Percentiles rank a stretch among this genome's conserved stretches.
Conservation (phyloP, 2,329 filamentous ascomycete genomes). For the Paecilomyces niveus region DNA sequence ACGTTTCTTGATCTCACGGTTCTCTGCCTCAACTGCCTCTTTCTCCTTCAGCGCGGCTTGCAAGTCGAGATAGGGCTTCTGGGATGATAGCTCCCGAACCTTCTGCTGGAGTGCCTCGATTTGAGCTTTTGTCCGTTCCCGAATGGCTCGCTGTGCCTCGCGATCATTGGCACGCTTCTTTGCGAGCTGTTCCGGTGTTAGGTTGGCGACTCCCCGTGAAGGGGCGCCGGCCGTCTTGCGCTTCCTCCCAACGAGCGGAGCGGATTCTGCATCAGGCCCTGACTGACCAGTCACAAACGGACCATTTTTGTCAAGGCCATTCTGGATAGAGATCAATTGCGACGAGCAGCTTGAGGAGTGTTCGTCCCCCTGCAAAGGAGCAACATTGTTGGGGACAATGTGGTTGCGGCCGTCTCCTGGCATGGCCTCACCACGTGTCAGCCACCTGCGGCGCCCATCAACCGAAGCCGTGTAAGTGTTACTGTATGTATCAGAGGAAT, state of each 20-base stretch:
- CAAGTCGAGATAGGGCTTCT: constrained; percentile 77
- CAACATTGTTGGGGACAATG: constrained; percentile 14
- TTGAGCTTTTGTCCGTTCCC: constrained; percentile 72
- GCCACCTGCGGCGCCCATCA: constrained; percentile 19
- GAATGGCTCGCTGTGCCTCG: constrained; percentile 77
- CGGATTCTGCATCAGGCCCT: constrained; percentile 15
- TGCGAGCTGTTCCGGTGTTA: constrained; percentile 80
- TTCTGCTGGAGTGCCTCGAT: constrained; percentile 67
- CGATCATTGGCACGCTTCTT: constrained; percentile 89
- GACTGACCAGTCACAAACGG: constrained; percentile 19
- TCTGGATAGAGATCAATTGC: constrained; percentile 2
- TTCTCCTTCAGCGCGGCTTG: constrained; percentile 69
- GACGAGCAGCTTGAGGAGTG: background rate
- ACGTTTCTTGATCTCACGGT: constrained; percentile 66
- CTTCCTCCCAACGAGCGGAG: constrained; percentile 27
- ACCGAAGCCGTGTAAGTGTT: constrained; percentile 7
- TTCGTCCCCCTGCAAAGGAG: constrained; percentile 17
- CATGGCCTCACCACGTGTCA: constrained; percentile 26
- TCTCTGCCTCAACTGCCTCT: constrained; percentile 70
- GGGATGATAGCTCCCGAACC: constrained; percentile 68
- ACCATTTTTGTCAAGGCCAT: constrained; percentile 16
- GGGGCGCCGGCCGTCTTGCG: constrained; percentile 36
- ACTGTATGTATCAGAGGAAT: background rate
- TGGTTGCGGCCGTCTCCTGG: constrained; percentile 15
- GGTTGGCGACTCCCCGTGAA: constrained; percentile 72